Evolutionary conservation across 2,329 filamentous ascomycete species (phyloP).

Genomic region (Purpureocillium takamizusanense): DNA sequence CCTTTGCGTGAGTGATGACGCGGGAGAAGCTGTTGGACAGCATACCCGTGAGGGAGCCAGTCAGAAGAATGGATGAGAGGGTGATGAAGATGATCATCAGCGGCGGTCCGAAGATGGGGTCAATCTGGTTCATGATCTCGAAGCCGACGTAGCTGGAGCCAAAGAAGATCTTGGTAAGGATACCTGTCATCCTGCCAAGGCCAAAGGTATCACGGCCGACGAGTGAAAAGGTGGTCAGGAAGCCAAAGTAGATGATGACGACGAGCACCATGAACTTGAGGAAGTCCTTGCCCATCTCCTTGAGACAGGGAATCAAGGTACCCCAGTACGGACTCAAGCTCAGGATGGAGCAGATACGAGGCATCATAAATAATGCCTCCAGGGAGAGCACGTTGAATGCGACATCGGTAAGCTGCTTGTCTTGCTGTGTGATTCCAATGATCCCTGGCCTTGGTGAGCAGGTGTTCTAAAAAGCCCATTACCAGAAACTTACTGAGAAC

Average conservation of each 20-base stretch:
- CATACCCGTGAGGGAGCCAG: conserved; percentile 71
- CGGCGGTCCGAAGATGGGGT: conserved; percentile 49
- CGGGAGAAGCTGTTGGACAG: conserved; percentile 66
- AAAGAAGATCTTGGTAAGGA: conserved; percentile 73
- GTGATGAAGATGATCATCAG: conserved; percentile 67
- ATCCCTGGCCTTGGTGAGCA: conserved; percentile 17
- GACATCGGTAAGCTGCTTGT: conserved; percentile 58
- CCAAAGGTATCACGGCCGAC: conserved; percentile 63
- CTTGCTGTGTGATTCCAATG: conserved; percentile 35
- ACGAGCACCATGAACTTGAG: conserved; percentile 76
- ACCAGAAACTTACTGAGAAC: conserved; percentile 50
- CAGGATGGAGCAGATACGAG: conserved; percentile 78
- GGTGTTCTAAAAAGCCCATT: no score
- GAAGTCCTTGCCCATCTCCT: conserved; percentile 92
- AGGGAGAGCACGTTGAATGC: conserved; percentile 86
- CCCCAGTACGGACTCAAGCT: conserved; percentile 87
- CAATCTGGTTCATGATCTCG: conserved; percentile 53
- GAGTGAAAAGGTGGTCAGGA: conserved; percentile 77
- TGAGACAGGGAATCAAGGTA: conserved; percentile 79
- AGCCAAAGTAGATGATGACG: conserved; percentile 75
- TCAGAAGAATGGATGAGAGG: conserved; percentile 68
- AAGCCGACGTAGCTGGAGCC: conserved; percentile 70
- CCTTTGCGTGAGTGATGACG: conserved; percentile 53
- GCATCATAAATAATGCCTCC: conserved; percentile 83
- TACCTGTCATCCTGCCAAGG: conserved; percentile 62